A percentile compares a stretch with the other conserved stretches of the same genome.
Conservation (phyloP, 2,329 filamentous ascomycete genomes). For the Neonectria sp. region DNA sequence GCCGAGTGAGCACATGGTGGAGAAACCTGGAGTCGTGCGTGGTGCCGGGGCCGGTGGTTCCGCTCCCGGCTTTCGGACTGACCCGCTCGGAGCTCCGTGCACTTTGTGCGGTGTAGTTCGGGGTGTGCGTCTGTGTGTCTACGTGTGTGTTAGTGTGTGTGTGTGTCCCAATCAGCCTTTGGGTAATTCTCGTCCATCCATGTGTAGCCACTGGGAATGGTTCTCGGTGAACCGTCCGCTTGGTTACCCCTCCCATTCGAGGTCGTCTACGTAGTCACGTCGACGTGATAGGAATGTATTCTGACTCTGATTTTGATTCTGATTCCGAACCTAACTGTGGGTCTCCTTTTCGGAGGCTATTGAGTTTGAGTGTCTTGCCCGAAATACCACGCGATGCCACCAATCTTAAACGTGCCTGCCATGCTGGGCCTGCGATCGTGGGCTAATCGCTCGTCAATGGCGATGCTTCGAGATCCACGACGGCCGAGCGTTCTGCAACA, state of each 20-base stretch:
- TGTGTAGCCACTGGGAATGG: slow-evolving; percentile 1
- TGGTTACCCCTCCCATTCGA: slow-evolving; percentile 21
- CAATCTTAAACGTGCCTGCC: slow-evolving; percentile 11
- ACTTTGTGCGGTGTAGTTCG: slow-evolving; percentile 13
- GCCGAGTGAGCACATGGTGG: slow-evolving; percentile 14
- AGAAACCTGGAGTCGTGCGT: slow-evolving; percentile 8
- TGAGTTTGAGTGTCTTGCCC: slow-evolving; percentile 15
- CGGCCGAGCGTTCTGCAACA: background rate
- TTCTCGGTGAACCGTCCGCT: background rate
- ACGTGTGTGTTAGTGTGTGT: background rate
- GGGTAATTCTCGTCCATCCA: background rate
- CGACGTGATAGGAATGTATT: slow-evolving; percentile 11
- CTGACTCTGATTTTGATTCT: slow-evolving; percentile 5
- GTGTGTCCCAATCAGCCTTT: background rate
- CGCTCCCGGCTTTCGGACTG: slow-evolving; percentile 28
- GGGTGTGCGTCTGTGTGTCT: slow-evolving; percentile 1
- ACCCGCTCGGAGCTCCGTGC: slow-evolving; percentile 34
- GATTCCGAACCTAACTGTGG: background rate
- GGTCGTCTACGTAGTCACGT: slow-evolving; percentile 4
- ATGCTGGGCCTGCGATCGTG: background rate
- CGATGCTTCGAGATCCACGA: slow-evolving; percentile 2
- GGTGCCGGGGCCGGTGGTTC: slow-evolving; percentile 24
- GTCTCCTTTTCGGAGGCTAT: slow-evolving; percentile 18
- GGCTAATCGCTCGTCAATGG: background rate
- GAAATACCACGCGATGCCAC: slow-evolving; percentile 20